Evolutionary conservation across 305 asterid genomes (phyloP).

Genomic region (Rubia tinctorum): DNA sequence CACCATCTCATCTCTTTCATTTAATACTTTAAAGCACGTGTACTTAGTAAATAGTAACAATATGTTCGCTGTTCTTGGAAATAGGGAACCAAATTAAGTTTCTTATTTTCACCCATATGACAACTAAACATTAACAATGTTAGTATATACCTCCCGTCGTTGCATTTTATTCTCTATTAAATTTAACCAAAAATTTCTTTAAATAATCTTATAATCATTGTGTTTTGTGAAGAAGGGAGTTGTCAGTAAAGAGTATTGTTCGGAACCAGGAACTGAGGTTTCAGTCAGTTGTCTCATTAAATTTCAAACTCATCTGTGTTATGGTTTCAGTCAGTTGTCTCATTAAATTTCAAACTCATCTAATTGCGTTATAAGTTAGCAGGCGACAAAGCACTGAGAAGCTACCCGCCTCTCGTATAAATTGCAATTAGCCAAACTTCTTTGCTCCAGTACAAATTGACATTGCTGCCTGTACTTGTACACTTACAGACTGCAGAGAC

Average conservation of each 20-base stretch:
- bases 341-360: constrained; percentile 70
- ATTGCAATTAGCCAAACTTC: constrained; percentile 63
- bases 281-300: constrained; percentile 54
- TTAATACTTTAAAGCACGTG: neutral
- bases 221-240: neutral
- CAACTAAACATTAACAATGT: too few relatives aligned
- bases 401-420: constrained; percentile 56
- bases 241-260: neutral
- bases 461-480: constrained; percentile 50
- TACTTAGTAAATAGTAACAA: neutral
- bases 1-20: neutral
- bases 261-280: too few relatives aligned
- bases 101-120: neutral
- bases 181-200: neutral
- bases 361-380: constrained; percentile 49
- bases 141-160: neutral
- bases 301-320: constrained; percentile 67
- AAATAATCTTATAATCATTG: neutral
- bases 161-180: neutral
- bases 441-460: constrained; percentile 48
- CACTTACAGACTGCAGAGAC: neutral
- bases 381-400: constrained; percentile 56
- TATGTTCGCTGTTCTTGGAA: neutral
- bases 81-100: neutral
- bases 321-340: constrained; percentile 41